These are phyloP conservation scores for Polyporus tsugae DNA, from an alignment of 1,284 basidiomycete genomes.

Conservation along the genomic window DNA sequence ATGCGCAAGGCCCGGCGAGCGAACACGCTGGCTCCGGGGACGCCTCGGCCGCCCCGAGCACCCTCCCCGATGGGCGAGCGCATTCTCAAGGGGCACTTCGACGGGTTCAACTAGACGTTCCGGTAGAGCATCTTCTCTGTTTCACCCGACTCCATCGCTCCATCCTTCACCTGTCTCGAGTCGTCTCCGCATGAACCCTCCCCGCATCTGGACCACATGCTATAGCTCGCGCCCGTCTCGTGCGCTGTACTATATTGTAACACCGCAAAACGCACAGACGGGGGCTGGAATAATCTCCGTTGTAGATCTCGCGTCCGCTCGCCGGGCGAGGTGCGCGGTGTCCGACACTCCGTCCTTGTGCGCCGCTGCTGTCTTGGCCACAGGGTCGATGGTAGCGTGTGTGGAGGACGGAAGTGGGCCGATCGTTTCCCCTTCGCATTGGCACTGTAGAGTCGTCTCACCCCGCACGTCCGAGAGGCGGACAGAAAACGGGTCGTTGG, in stretches of 20 bases:
- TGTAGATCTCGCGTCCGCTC: neutral
- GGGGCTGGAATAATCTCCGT: neutral
- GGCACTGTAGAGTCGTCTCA: neutral
- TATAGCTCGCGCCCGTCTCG: neutral
- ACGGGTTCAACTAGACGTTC: slow-evolving; percentile 70
- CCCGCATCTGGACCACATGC: neutral
- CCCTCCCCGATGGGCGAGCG: slow-evolving; percentile 88
- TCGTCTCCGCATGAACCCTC: slow-evolving; percentile 1
- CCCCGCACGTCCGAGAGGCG: neutral
- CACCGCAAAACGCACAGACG: slow-evolving; percentile 3
- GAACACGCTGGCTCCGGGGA: slow-evolving; percentile 60
- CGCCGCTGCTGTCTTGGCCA: neutral
- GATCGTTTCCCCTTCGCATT: neutral
- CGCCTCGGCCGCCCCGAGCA: slow-evolving; percentile 60
- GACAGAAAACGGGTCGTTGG: neutral
- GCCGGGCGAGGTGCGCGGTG: neutral
- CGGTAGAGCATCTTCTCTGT: neutral
- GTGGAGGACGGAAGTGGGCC: neutral
- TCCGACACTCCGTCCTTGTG: neutral
- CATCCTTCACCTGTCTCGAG: neutral
- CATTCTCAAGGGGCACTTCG: slow-evolving; percentile 84
- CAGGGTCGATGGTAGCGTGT: neutral
- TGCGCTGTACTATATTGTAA: slow-evolving; percentile 8
- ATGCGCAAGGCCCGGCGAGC: slow-evolving; percentile 60
- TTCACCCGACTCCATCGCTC: neutral